These are phyloP conservation scores for Trametes versicolor DNA, from an alignment of 1,284 basidiomycete genomes.

Conservation along the genomic window DNA sequence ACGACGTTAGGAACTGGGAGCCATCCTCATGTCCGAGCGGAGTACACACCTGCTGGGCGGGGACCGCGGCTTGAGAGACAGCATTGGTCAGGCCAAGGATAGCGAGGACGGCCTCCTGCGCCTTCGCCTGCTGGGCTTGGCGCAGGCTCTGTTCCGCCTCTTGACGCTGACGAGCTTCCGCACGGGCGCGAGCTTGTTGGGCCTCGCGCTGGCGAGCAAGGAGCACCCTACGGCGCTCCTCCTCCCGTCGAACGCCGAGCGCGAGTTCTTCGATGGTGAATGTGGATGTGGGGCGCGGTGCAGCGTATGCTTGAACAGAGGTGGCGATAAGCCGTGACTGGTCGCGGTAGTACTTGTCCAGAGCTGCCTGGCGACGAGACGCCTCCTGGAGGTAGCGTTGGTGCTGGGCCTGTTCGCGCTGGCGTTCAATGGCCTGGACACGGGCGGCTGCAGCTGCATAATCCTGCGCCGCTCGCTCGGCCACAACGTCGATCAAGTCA, in stretches of 20 bases:
- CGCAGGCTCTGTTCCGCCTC: conserved; percentile 21
- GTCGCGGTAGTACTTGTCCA: conserved; percentile 23
- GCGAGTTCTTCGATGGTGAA: conserved; percentile 15
- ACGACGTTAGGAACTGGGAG: not conserved
- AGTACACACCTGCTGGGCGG: conserved; percentile 20
- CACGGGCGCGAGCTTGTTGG: conserved; percentile 26
- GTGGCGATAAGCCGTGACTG: conserved; percentile 16
- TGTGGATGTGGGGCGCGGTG: not conserved
- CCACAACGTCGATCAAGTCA: conserved; percentile 30
- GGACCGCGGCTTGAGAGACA: not conserved
- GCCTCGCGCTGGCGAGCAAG: conserved; percentile 32
- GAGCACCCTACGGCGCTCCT: conserved; percentile 27
- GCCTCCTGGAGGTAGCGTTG: conserved; percentile 23
- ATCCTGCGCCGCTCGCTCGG: conserved; percentile 32
- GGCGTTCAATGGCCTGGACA: conserved; percentile 27
- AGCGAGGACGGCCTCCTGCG: conserved; percentile 21
- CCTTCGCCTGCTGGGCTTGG: conserved; percentile 9
- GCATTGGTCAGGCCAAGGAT: conserved; percentile 15
- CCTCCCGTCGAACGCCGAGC: conserved; percentile 25
- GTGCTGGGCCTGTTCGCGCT: conserved; percentile 23
- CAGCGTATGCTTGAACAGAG: not conserved
- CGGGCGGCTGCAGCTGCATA: conserved; percentile 34
- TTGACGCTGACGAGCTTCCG: conserved; percentile 22
- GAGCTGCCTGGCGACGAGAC: conserved; percentile 21
- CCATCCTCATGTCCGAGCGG: too few relatives aligned